Evolutionary conservation across 208 protist species (phyloP), one percentile per base, ranked within the genome.

Genomic region (Porcisia deanei): DNA sequence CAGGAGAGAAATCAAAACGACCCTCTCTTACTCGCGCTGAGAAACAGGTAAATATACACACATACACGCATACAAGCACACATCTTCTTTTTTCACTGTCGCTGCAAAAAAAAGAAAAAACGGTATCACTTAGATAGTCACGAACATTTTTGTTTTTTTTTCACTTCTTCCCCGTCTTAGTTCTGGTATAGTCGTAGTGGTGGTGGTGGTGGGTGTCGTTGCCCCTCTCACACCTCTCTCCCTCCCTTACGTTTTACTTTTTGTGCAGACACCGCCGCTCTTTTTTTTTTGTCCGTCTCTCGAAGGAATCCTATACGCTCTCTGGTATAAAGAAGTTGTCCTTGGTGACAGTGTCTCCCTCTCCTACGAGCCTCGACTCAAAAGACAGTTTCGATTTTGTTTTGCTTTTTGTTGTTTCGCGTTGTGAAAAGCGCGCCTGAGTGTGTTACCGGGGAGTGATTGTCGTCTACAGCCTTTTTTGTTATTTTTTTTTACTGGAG

Each of bases 261-360:
- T 58, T 58, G 22, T 49, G 47, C 47, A 43, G 52, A 41, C 53
- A 47, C 37, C 41, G 37, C 22, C 5, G 49, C 64, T 76, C n/a
- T 43, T 71, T 41, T 74, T 74, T 71, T n/a, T 63, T 34, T 71
- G 9, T 58, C 16, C 53, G 69, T 47, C 61, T 20, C 55, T 47
- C 47, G 30, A 8, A 52, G 49, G 47, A 12, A 52, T 12, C 10
- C 47, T 14, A 52, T 12, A 52, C 47, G 47, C 10, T 52, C 25
- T 63, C 22, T 63, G 58, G 12, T 39, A 41, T 39, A n/a, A 4
- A 30, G 30, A 37, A n/a, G 58, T 39, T 3, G 12, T 41, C 58
- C 30, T 63, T 5, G 58, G 58, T 30, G 30, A 52, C 63, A 20
- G 3, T 70, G 41, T n/a, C 45, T 54, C 25, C 6, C 47, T 34